These are phyloP conservation scores for Fusarium xyrophilum DNA, from an alignment of 2,329 filamentous ascomycete species.

Conservation along the genomic window DNA sequence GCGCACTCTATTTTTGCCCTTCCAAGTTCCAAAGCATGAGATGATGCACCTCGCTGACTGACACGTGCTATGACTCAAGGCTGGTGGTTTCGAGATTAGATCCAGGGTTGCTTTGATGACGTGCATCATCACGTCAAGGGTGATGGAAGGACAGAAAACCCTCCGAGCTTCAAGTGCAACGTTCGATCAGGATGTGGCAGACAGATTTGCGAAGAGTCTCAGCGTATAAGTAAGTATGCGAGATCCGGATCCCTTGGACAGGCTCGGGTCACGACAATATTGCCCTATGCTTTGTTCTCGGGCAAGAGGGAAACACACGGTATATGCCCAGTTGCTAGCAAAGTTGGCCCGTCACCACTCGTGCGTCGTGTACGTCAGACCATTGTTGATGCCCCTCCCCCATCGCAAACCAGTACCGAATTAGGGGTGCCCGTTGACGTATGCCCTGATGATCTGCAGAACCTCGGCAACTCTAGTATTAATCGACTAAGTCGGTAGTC, in stretches of 20 bases:
- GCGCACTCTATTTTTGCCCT: neutral
- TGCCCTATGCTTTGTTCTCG: too few relatives aligned
- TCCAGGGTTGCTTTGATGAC: neutral
- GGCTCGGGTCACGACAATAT: fast-evolving
- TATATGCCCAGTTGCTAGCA: too few relatives aligned
- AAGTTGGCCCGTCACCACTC: too few relatives aligned
- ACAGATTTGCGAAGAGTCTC: neutral
- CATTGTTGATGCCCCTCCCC: neutral
- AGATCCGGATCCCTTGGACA: too few relatives aligned
- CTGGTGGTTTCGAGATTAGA: neutral
- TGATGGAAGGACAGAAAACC: neutral
- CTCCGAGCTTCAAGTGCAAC: neutral
- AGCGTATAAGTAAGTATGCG: too few relatives aligned
- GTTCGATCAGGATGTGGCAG: neutral
- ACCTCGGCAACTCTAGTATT: neutral
- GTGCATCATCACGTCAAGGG: neutral
- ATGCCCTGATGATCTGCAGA: neutral
- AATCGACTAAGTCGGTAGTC: neutral
- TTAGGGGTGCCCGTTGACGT: neutral
- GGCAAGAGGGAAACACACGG: neutral
- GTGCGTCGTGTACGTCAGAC: fast-evolving
- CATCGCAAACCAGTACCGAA: slow-evolving; percentile 1
- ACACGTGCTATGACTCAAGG: neutral
- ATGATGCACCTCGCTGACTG: neutral
- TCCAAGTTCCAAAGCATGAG: neutral